Evolutionary conservation across 2,329 filamentous ascomycete genomes (phyloP), one percentile per base, ranked within the genome.

Genomic region (Alternaria viburni): DNA sequence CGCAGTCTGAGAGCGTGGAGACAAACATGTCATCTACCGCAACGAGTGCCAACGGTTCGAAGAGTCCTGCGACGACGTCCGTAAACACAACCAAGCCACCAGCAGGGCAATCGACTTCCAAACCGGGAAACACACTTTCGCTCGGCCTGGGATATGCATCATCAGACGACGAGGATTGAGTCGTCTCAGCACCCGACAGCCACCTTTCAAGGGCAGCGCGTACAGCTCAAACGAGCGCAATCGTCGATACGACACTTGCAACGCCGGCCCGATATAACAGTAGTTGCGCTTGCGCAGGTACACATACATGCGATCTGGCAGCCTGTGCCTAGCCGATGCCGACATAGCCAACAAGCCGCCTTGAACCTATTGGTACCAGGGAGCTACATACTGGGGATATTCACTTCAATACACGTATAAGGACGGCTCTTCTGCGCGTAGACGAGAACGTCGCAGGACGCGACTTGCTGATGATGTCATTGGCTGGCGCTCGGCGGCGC

Each of bases 91-190:
- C 28, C 13, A 69, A 61, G 36, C 46, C 45, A 9, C n/a, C 52
- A 64, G 54, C 70, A 49, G 52, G 59, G 9, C 47, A 68, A n/a
- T 58, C 74, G 51, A 25, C 69, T n/a, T 13, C 64, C 11, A 68
- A 67, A 13, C 55, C 67, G 28, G 32, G 65, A n/a, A 69, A 69
- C 25, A 23, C 70, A 6, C 54, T 75, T 13, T 64, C 70, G 3
- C 66, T 84, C 2, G 80, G 79, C 3, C 65, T 84, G 17, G 81
- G 72, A 7, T 81, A 80, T 54, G 81, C 80, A 49, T 83, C 81
- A 30, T 83, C 82, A 0, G 81, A 83, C 45, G 82, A 83, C 23
- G 82, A 83, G 19, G 71, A 76, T 44, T 78, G 55, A 32, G 23
- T 25, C 30, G 19, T 23, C 13, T 12, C 19, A 10, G 23, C 10